Percentiles rank a stretch among this genome's conserved stretches.
Evolutionary conservation across 257 asterid genomes (phyloP).

Genomic region (Cordia subcordata): DNA sequence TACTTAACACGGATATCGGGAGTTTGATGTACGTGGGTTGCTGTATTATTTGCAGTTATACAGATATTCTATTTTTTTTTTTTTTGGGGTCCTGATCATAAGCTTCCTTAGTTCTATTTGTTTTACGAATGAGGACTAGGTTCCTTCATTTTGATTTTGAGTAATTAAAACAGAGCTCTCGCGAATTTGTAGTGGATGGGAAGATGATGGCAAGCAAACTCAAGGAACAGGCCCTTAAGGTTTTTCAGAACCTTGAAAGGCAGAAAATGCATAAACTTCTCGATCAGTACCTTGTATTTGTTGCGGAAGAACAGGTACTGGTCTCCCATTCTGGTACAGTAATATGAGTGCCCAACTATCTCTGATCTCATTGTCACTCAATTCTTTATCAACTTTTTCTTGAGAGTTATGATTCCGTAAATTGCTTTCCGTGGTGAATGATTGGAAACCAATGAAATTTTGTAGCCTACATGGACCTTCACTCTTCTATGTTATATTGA

Average conservation of each 20-base stretch:
- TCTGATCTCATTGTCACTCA: neutral
- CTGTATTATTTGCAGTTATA: too few relatives aligned
- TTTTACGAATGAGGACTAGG: too few relatives aligned
- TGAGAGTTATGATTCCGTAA: neutral
- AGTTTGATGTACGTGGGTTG: too few relatives aligned
- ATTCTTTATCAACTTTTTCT: neutral
- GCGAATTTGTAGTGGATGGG: constrained; percentile 45
- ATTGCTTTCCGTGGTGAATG: neutral
- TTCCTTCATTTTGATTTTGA: too few relatives aligned
- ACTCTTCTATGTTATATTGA: too few relatives aligned
- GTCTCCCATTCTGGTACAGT: constrained; percentile 11
- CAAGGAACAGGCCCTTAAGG: constrained; percentile 40
- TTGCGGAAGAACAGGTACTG: constrained; percentile 62
- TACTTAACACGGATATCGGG: too few relatives aligned
- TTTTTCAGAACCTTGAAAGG: constrained; percentile 47
- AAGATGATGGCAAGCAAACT: constrained; percentile 50
- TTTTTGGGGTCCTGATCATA: too few relatives aligned
- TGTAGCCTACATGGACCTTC: too few relatives aligned
- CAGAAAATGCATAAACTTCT: constrained; percentile 54
- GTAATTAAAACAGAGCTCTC: neutral
- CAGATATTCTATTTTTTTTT: too few relatives aligned
- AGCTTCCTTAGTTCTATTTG: too few relatives aligned
- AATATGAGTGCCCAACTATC: constrained; percentile 3
- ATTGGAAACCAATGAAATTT: neutral
- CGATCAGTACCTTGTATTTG: constrained; percentile 56